phyloP scores from a whole-genome alignment of 2,329 filamentous ascomycete species.

The Colletotrichum salicis region DNA sequence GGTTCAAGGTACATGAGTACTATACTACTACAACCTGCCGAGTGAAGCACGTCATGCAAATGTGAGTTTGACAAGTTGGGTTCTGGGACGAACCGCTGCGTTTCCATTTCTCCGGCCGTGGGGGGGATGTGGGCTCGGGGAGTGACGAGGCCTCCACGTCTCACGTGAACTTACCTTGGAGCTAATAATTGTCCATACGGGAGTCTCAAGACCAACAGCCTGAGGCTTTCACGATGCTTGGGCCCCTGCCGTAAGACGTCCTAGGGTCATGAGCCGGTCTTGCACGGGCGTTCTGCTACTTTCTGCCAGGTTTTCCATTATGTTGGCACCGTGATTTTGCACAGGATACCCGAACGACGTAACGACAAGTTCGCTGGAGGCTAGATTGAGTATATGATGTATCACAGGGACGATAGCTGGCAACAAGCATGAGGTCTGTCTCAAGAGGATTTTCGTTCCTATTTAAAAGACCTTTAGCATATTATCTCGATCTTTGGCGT shows the following conservation, averaged over 20 bases:
- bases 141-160: background rate
- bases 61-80: background rate
- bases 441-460: no score
- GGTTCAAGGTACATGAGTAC: background rate
- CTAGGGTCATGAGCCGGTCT: no score
- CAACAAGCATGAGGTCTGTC: no score
- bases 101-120: conserved; percentile 7
- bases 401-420: no score
- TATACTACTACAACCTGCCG: background rate
- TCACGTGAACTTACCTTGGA: background rate
- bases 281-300: background rate
- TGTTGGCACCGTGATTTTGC: background rate
- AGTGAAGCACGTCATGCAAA: conserved; percentile 3
- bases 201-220: background rate
- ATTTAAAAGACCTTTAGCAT: no score
- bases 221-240: background rate
- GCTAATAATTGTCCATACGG: background rate
- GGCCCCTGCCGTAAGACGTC: no score
- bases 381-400: no score
- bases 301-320: background rate
- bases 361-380: no score
- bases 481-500: no score
- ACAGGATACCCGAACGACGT: no score
- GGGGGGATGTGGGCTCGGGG: background rate
- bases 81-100: background rate